These are phyloP conservation scores for Wilcoxina mikolae DNA, from an alignment of 495 filamentous ascomycete genomes.

Conservation along the genomic window DNA sequence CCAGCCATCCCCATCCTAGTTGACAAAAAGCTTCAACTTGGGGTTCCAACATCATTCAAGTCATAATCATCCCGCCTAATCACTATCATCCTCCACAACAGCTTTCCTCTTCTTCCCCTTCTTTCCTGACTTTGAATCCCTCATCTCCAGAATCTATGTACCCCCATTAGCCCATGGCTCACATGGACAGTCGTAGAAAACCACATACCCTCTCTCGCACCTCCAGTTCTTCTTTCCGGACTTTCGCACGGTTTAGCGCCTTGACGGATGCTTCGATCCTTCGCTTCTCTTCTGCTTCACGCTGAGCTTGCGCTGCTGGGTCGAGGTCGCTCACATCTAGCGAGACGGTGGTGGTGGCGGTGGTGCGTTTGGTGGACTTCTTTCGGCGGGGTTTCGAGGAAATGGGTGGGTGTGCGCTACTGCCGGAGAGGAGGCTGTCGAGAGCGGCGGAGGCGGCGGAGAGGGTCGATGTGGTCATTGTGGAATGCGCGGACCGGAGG, in stretches of 20 bases:
- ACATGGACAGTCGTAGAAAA: neutral
- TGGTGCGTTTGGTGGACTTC: neutral
- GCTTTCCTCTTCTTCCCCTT: constrained; percentile 3
- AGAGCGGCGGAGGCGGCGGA: constrained; percentile 1
- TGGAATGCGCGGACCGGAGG: neutral
- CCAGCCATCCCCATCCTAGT: neutral
- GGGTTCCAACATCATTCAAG: neutral
- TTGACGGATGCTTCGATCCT: neutral
- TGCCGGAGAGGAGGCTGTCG: neutral
- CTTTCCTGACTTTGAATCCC: neutral
- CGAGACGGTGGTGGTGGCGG: neutral
- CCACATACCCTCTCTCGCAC: constrained; percentile 5
- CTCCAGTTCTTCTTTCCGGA: neutral
- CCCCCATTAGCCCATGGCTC: neutral
- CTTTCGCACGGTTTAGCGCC: neutral
- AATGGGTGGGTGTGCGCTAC: neutral
- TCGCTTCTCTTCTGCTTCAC: neutral
- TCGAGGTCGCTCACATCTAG: neutral
- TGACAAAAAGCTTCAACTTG: neutral
- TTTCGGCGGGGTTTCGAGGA: neutral
- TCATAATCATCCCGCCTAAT: neutral
- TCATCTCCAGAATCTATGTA: constrained; percentile 2
- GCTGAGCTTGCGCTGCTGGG: neutral
- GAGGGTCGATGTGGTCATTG: constrained; percentile 1
- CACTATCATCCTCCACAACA: neutral